Evolutionary conservation across 805 yeast genomes (phyloP), one percentile per base, ranked within the genome.

Genomic region (Tetrapisispora taiwanensis): DNA sequence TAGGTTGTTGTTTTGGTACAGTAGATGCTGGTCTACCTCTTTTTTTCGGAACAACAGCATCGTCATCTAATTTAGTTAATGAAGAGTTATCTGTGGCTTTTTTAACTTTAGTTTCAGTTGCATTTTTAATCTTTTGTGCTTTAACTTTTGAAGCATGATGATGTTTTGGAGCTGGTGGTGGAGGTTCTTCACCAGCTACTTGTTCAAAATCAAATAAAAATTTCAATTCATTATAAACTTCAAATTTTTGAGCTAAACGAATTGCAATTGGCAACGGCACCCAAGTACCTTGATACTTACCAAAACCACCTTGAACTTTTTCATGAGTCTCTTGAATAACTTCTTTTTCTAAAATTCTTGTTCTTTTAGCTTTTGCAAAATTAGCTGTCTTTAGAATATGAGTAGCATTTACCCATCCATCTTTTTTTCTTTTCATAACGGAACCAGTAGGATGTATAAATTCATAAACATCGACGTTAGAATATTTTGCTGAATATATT

Each of bases 281-380:
- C 96, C 96, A 89, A 2, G 97, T 89, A 15, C 96, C 97, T 63
- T 90, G 97, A 63, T 88, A 90, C 58, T 89, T 81, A 43, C 97
- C 97, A 60, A 88, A 89, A 2, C 97, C 97, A 49, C 97, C 97
- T 63, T 89, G 97, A 19, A 89, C 87, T 62, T 90, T 90, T 56
- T 89, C 96, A 61, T 89, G 97, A 17, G 71, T 66, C 5, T 95
- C 95, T 35, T 74, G 75, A 58, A 90, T 96, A n/a, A 90, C 95
- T 50, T 89, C 96, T 55, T 83, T 79, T 60, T 89, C 97, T 53
- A 89, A 72, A 49, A 89, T 87, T 54, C 95, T 81, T 17, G 97
- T 89, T 52, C 97, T 70, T 62, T 84, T 87, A 1, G 97, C 95
- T 65, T 89, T 89, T 48, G 96, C 95, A 62, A 88, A 88, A 59